Evolutionary conservation across 2,329 filamentous ascomycete genomes (phyloP), one percentile per base, ranked within the genome.

Genomic region (Claviceps cyperi): DNA sequence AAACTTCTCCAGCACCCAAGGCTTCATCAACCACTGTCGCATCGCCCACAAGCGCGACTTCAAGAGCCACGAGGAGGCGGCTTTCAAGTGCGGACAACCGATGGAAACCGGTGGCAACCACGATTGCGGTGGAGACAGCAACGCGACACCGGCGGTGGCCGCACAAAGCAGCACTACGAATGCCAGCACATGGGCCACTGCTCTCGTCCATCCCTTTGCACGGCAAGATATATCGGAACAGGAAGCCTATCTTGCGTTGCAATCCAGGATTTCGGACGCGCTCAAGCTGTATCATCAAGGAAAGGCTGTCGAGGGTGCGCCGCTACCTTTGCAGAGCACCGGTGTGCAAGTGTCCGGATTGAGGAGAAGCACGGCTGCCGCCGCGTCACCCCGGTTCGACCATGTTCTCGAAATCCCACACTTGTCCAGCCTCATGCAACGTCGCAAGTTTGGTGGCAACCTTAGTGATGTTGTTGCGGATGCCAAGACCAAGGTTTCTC

Each of bases 11-110:
- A 97, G 90, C 69, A 94, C 90, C 0, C 92, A 97, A 66, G 92
- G 92, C n/a, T 97, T 97, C 68, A 92, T 98, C 70, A 98, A 98
- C 62, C 92, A 98, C 64, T 97, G 91, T 64, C 88, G 92, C 51
- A 97, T 98, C 59, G 89, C 90, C 24, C 92, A 98, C 68, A 86
- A 84, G 63, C 78, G 87, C 52, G 89, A 94, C 55, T 97, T 90
- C 72, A 91, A 94, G 69, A 96, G 88, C 59, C 92, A 98, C 61
- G 91, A 97, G 65, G 87, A 90, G 60, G 92, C 92, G 54, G 92
- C 91, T 36, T 76, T 90, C 50, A 84, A 86, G 52, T 94, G 88
- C 58, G 92, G 92, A 48, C 83, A 90, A 57, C 80, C 84, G 13
- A 80, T 95, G 52, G 86, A 94, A 19, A 54, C 56, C 8, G 51